Base-by-base conservation (phyloP, 2,329 filamentous ascomycete species). In the Diaporthe longicolla region DNA sequence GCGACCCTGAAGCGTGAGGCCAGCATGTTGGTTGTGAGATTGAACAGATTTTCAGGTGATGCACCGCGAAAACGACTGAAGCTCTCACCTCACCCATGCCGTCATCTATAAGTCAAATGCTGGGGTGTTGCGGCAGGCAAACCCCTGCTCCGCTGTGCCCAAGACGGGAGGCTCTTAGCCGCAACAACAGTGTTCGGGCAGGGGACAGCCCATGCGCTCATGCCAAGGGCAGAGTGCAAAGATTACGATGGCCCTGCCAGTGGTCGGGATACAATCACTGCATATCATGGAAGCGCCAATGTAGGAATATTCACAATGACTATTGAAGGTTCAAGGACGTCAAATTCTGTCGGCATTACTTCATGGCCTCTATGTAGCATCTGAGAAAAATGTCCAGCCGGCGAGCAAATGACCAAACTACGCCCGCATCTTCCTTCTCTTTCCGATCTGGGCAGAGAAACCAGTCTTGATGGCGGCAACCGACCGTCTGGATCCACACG, bases 371-470 rank as follows among this genome's bases (percentile, higher is more conserved):
- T 75, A 73, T 73, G 54, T 55, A 68, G n/a, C 68, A 50, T 65
- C 57, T 48, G 29, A 57, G 54, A 37, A 57, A 35, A 54, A 55
- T 54, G 45, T 35, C 29, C 37, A 69, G 45, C 58, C 58, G 58
- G 9, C 32, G 68, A 26, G 24, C 52, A 43, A 71, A 73, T 37
- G 63, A 71, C 10, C 71, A 52, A 50, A 77, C 89, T 95, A 97
- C 85, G 89, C 93, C 85, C 94, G 91, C 88, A 95, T 93, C 91
- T 97, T 97, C 90, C 92, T 97, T 90, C 97, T 93, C 93, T 98
- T 98, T 84, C 97, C 97, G 85, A 99, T 94, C 87, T 98, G 97
- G 85, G 97, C 97, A 82, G 95, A 97, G 95, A 99, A 99, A 95
- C 97, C 97, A 76, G 95, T 98, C 93, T 99, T 99, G 93, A 99